Percentiles rank a stretch among this genome's conserved stretches.
Conservation (phyloP, 1,284 basidiomycete genomes). For the Xerocomus minutiporus region DNA sequence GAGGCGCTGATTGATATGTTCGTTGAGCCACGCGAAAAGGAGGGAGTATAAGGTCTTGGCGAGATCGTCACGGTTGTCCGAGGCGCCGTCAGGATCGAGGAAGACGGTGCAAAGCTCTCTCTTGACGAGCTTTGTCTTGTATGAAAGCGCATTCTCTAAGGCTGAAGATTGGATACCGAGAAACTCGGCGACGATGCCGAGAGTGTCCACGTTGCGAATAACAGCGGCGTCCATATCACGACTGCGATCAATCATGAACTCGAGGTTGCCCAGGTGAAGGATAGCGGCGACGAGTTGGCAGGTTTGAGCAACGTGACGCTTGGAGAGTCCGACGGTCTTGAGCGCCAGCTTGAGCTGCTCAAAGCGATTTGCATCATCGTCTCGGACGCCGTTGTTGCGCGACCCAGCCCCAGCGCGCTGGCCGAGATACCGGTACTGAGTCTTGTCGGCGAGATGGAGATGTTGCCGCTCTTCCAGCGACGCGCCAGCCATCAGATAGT, state of each 20-base stretch:
- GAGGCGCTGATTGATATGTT: slow-evolving; percentile 91
- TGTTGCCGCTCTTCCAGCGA: slow-evolving; percentile 83
- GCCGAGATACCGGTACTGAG: slow-evolving; percentile 81
- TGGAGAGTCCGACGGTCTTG: slow-evolving; percentile 89
- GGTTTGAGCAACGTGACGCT: slow-evolving; percentile 89
- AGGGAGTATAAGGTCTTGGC: slow-evolving; percentile 92
- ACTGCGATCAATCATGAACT: slow-evolving; percentile 81
- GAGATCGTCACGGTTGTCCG: slow-evolving; percentile 89
- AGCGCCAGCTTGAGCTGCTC: slow-evolving; percentile 91
- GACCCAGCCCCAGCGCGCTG: slow-evolving; percentile 45
- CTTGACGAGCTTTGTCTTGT: slow-evolving; percentile 89
- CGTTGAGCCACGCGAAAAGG: slow-evolving; percentile 95
- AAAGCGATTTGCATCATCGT: slow-evolving; percentile 79
- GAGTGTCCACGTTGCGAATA: slow-evolving; percentile 75
- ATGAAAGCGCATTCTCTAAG: slow-evolving; percentile 83
- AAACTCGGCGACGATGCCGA: slow-evolving; percentile 85
- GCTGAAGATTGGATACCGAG: slow-evolving; percentile 76
- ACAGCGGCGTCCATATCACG: slow-evolving; percentile 87
- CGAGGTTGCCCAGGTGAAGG: slow-evolving; percentile 92
- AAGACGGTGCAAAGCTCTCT: slow-evolving; percentile 96
- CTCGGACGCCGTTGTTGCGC: slow-evolving; percentile 45
- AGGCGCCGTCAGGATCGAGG: slow-evolving; percentile 89
- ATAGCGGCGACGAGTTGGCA: slow-evolving; percentile 94
- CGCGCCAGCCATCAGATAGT: slow-evolving; percentile 90
- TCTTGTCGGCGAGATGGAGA: slow-evolving; percentile 76